Conservation (phyloP, 1,139 yeast genomes). For the Candida albicans region DNA sequence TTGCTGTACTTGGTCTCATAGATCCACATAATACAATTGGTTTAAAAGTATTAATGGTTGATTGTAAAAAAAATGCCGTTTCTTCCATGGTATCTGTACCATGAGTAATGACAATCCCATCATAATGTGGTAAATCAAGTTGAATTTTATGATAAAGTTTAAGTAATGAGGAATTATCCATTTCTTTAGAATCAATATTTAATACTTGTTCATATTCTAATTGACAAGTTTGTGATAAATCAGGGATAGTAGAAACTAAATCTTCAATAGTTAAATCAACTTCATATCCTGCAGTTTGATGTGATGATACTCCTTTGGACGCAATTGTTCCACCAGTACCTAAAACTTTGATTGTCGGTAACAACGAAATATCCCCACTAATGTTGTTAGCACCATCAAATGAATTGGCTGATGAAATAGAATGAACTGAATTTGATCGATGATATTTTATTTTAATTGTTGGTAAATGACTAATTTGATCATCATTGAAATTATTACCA, state of each 20-base stretch:
- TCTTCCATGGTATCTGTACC: constrained; percentile 76
- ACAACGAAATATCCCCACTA: constrained; percentile 10
- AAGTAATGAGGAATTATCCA: constrained; percentile 43
- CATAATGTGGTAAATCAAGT: constrained; percentile 46
- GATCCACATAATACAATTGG: constrained; percentile 72
- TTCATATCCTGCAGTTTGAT: constrained; percentile 67
- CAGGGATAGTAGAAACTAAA: constrained; percentile 58
- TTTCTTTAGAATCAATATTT: constrained; percentile 65
- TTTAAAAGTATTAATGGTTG: constrained; percentile 54
- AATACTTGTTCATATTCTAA: constrained; percentile 65
- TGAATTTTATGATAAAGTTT: constrained; percentile 40
- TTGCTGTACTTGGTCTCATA: constrained; percentile 71
- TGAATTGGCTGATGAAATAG: constrained; percentile 6
- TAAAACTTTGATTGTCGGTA: constrained; percentile 54
- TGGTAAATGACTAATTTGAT: background rate
- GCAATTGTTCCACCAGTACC: constrained; percentile 81
- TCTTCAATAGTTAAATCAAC: constrained; percentile 69
- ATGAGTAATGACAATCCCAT: constrained; percentile 65
- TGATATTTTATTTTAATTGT: constrained; percentile 17
- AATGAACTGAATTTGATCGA: constrained; percentile 16
- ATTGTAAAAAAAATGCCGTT: constrained; percentile 66
- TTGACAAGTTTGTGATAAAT: constrained; percentile 55
- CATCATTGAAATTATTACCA: background rate
- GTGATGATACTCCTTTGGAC: constrained; percentile 55
- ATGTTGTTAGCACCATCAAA: background rate